Evolutionary conservation across 2,329 filamentous ascomycete species (phyloP).

Genomic region (Ascochyta lentis): DNA sequence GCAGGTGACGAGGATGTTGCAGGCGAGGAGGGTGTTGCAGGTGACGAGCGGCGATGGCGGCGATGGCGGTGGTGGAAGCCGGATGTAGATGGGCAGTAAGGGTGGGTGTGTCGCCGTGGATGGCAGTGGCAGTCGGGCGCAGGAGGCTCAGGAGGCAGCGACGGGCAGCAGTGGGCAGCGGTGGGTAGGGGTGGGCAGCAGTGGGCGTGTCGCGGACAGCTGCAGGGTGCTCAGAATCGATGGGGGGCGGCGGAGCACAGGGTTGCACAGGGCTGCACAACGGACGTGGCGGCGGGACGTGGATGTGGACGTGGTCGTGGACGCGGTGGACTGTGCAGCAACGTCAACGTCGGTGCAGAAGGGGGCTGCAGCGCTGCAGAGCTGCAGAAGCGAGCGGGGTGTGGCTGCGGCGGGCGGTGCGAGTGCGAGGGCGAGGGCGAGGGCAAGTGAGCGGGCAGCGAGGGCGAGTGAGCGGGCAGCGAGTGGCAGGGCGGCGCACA

Average conservation of each 20-base stretch:
- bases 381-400: constrained; percentile 24
- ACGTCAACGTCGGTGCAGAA: constrained; percentile 28
- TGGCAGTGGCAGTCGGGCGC: constrained; percentile 22
- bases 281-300: constrained; percentile 27
- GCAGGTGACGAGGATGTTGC: no score
- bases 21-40: constrained; percentile 26
- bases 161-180: constrained; percentile 25
- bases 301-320: constrained; percentile 15
- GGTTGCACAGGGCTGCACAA: constrained; percentile 25
- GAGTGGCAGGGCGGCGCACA: neutral
- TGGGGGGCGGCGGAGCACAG: constrained; percentile 30
- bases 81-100: constrained; percentile 21
- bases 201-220: constrained; percentile 37
- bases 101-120: constrained; percentile 6
- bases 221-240: constrained; percentile 36
- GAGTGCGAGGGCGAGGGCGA: constrained; percentile 6
- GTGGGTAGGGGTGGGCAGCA: constrained; percentile 25
- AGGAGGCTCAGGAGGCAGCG: neutral
- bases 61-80: constrained; percentile 24
- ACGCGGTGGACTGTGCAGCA: constrained; percentile 30
- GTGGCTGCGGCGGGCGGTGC: constrained; percentile 19
- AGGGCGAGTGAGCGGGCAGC: neutral
- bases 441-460: constrained; percentile 3
- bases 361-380: neutral
- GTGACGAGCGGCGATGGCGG: constrained; percentile 32